Evolutionary conservation across 2,329 filamentous ascomycete species (phyloP).

Genomic region (Chaetomium strumarium): DNA sequence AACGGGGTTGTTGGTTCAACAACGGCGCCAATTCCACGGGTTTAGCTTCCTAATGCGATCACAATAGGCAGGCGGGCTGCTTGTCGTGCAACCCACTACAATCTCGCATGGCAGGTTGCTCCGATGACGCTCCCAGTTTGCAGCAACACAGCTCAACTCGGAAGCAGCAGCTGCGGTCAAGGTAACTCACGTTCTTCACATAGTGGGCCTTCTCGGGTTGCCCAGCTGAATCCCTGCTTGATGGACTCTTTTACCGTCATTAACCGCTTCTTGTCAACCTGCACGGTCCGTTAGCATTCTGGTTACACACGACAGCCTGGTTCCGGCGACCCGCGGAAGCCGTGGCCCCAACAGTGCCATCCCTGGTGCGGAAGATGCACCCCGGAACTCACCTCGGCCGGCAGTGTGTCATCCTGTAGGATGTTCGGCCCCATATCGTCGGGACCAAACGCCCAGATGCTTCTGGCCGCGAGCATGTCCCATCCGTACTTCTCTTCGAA

Average conservation of each 20-base stretch:
- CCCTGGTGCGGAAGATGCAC: background rate
- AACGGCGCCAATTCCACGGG: background rate
- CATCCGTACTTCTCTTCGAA: constrained; percentile 97
- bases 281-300: constrained; percentile 13
- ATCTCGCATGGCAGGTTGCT: constrained; percentile 5
- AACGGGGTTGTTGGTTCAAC: background rate
- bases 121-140: constrained; percentile 6
- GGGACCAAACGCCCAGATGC: constrained; percentile 97
- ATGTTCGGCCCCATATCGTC: constrained; percentile 95
- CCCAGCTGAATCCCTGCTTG: constrained; percentile 95
- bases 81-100: background rate
- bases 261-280: constrained; percentile 88
- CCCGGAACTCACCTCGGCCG: constrained; percentile 62
- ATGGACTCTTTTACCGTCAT: constrained; percentile 86
- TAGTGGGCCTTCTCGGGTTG: constrained; percentile 85
- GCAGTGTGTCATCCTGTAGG: constrained; percentile 91
- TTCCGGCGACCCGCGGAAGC: constrained; percentile 12
- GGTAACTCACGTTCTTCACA: constrained; percentile 85
- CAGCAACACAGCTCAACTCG: constrained; percentile 7
- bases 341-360: constrained; percentile 5
- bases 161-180: background rate
- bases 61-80: background rate
- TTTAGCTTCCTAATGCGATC: background rate
- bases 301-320: constrained; percentile 12
- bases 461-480: constrained; percentile 88